Base-by-base conservation (phyloP, 495 filamentous ascomycete genomes). In the Tuber umbilicatum region DNA sequence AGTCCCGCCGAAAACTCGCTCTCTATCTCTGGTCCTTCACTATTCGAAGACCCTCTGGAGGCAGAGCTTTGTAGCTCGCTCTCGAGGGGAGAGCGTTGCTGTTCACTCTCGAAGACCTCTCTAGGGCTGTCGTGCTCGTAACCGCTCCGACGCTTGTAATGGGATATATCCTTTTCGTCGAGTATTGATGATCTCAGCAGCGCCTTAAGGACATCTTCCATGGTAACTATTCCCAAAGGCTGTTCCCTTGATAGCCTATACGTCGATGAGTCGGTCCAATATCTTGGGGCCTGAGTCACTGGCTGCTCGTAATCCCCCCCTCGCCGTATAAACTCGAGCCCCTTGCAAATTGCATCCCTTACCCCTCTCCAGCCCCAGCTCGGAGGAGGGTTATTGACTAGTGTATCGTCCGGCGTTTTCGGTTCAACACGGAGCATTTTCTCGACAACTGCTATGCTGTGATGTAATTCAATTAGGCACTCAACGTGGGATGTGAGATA, bases 161-260 rank as follows among this genome's bases (percentile, higher is more conserved):
- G 77, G 40, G 77, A 74, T 50, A 78, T 42, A 74, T 79, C 77
- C 41, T 79, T 79, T 78, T 79, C 77, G 23, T 79, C 77, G 43
- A 78, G 67, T 70, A 79, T 79, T 23, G 75, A 45, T 67, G 77
- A 78, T 37, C 77, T 75, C 41, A 79, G 45, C 68, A 79, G 75
- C 21, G 72, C 60, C 38, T 78, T 70, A 23, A 79, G 47, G 71
- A 79, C 77, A 70, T 79, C 77, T 70, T 79, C 77, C 55, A 79
- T 71, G 21, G 77, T 79, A 70, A 79, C 40, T 55, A 79, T 78
- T 35, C 77, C 77, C 55, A 73, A 74, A 23, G 71, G 76, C 21
- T 69, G 70, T 43, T 70, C 75, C 21, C 40, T 68, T 31, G 77
- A 79, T 7, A 70, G 64, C 47, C 74, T 60, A 38, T 79, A 79